phyloP scores from a whole-genome alignment of 768 basidiomycete species.

The Clitopilus hobsonii region DNA sequence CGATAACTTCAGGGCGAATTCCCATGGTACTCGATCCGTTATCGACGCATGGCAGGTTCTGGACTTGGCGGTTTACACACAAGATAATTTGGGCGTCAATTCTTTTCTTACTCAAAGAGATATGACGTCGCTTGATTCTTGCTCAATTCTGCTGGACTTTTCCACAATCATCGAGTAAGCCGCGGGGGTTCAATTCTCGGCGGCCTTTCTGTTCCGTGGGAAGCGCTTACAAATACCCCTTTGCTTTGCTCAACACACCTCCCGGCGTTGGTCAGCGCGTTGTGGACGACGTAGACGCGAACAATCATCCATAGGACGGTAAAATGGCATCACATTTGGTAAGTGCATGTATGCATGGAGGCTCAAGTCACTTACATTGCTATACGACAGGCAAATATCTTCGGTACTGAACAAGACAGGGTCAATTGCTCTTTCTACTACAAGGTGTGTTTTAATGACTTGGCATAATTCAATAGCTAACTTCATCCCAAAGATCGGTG shows the following conservation, averaged over 20 bases:
- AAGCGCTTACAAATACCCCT: background rate
- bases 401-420: constrained; percentile 90
- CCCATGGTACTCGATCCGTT: too few relatives aligned
- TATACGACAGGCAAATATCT: constrained; percentile 94
- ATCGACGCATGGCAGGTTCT: background rate
- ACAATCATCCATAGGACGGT: background rate
- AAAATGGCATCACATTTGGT: constrained; percentile 78
- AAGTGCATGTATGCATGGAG: too few relatives aligned
- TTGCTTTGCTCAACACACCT: background rate
- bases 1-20: background rate
- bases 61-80: background rate
- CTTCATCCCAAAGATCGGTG: constrained; percentile 80
- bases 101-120: background rate
- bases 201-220: background rate
- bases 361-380: too few relatives aligned
- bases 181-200: background rate
- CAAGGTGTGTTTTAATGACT: constrained; percentile 68
- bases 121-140: background rate
- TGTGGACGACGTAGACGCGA: background rate
- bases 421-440: constrained; percentile 99
- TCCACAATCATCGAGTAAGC: background rate
- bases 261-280: background rate
- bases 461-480: background rate
- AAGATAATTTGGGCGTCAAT: background rate
- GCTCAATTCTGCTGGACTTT: background rate